Percentiles rank a stretch among this genome's conserved stretches.
Evolutionary conservation across 2,329 filamentous ascomycete species (phyloP).

Genomic region (Tolypocladium inflatum): DNA sequence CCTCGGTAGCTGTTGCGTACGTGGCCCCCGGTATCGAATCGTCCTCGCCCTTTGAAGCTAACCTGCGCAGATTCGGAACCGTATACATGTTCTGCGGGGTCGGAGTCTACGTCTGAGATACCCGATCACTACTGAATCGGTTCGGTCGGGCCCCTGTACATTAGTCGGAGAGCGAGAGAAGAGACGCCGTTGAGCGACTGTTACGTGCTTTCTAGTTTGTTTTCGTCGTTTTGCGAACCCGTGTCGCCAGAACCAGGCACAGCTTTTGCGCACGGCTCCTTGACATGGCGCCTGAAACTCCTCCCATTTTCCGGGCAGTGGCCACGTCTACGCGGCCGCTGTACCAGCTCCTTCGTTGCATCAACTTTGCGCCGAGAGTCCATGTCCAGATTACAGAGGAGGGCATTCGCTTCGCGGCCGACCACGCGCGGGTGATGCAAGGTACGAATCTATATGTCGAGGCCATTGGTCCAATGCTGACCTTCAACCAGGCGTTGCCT

Average conservation of each 20-base stretch:
- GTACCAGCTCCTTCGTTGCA: constrained; percentile 51
- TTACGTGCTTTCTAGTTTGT: constrained; percentile 9
- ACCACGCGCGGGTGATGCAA: constrained; percentile 87
- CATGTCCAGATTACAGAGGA: constrained; percentile 70
- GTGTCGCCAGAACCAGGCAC: background rate
- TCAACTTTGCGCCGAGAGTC: constrained; percentile 48
- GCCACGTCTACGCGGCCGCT: constrained; percentile 71
- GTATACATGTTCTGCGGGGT: constrained; percentile 99
- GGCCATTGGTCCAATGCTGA: background rate
- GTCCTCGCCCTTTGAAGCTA: constrained; percentile 10
- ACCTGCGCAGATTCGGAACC: constrained; percentile 64
- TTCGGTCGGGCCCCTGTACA: constrained; percentile 22
- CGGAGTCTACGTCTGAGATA: constrained; percentile 88
- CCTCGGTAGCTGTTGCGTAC: constrained; percentile 84
- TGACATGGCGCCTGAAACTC: constrained; percentile 21
- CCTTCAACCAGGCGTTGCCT: constrained; percentile 39
- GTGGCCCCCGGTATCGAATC: constrained; percentile 21
- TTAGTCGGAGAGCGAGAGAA: constrained; percentile 25
- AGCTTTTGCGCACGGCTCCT: background rate
- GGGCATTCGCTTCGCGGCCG: constrained; percentile 78
- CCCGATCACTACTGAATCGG: constrained; percentile 21
- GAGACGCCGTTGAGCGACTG: constrained; percentile 18
- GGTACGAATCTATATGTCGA: constrained; percentile 37
- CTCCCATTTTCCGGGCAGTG: constrained; percentile 62
- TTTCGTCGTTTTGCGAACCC: constrained; percentile 6